Conservation (phyloP, 73 alveolate genomes). For the Breviolum minutum region DNA sequence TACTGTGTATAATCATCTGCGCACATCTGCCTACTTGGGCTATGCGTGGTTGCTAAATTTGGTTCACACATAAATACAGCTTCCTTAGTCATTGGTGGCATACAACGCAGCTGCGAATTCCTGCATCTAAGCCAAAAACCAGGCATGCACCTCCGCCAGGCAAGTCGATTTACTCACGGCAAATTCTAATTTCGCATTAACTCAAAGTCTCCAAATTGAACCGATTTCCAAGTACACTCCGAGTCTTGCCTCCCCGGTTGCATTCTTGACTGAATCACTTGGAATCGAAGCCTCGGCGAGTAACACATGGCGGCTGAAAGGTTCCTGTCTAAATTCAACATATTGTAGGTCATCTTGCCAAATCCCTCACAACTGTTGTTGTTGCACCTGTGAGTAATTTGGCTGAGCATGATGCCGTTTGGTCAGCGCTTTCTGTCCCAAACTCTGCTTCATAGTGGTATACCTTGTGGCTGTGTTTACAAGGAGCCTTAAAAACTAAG, state of each 20-base stretch:
- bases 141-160: conserved; percentile 50
- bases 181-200: too few relatives aligned
- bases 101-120: too few relatives aligned
- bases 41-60: too few relatives aligned
- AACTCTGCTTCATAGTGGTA: conserved; percentile 52
- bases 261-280: conserved; percentile 45
- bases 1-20: not conserved
- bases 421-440: conserved; percentile 7
- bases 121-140: not conserved
- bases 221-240: not conserved
- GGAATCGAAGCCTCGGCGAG: not conserved
- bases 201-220: not conserved
- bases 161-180: not conserved
- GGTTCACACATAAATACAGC: too few relatives aligned
- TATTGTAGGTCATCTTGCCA: not conserved
- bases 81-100: too few relatives aligned
- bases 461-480: not conserved
- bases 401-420: not conserved
- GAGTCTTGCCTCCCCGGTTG: conserved; percentile 43
- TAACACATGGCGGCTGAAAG: not conserved
- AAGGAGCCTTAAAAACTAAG: too few relatives aligned
- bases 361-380: not conserved
- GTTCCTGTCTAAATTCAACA: too few relatives aligned
- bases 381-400: too few relatives aligned
- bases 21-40: not conserved